Evolutionary conservation across 805 yeast species (phyloP).

Genomic region (Naumovozyma dairenensis): DNA sequence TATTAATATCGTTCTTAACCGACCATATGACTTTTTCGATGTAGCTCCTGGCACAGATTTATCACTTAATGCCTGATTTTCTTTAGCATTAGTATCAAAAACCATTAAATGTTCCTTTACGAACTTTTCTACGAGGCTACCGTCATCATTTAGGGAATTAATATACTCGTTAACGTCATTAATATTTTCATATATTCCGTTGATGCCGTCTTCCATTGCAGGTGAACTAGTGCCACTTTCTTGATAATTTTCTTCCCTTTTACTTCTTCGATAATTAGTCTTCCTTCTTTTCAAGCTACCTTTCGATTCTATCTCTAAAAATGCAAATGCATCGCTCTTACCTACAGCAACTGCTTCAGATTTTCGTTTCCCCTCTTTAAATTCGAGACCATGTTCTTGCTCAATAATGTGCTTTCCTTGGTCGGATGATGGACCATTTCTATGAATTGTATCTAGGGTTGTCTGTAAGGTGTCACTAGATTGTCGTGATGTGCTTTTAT

Average conservation of each 20-base stretch:
- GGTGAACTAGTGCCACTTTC: constrained; percentile 2
- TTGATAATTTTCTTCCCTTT: constrained; percentile 21
- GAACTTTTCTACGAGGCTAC: neutral
- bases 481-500: constrained; percentile 6
- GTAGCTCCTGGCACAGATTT: constrained; percentile 1
- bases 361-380: too few relatives aligned
- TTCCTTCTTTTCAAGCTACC: too few relatives aligned
- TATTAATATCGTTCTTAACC: constrained; percentile 15
- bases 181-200: constrained; percentile 7
- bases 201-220: neutral
- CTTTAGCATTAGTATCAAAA: neutral
- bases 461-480: too few relatives aligned
- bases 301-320: too few relatives aligned
- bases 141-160: constrained; percentile 6
- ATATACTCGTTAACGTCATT: constrained; percentile 9
- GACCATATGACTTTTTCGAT: constrained; percentile 9
- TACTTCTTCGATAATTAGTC: constrained; percentile 12
- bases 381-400: too few relatives aligned
- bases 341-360: too few relatives aligned
- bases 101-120: neutral
- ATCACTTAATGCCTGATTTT: constrained; percentile 3
- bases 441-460: too few relatives aligned
- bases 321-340: too few relatives aligned
- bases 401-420: too few relatives aligned
- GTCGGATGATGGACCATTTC: too few relatives aligned